Conservation (phyloP, 2,329 filamentous ascomycete species). For the Fusarium torreyae region DNA sequence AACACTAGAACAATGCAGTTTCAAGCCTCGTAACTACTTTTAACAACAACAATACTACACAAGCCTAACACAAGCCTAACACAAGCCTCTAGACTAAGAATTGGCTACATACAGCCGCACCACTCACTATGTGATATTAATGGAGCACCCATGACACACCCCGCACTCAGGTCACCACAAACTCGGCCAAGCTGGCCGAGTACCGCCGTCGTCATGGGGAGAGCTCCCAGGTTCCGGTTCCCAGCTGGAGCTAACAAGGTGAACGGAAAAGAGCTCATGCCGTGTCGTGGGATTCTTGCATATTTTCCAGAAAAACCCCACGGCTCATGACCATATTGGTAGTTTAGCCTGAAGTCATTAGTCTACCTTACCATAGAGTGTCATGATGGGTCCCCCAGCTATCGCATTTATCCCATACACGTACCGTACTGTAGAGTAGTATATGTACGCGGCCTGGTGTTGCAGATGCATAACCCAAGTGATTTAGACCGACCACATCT, state of each 20-base stretch:
- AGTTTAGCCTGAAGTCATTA: slow-evolving; percentile 47
- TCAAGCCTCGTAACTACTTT: slow-evolving; percentile 15
- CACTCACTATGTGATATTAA: slow-evolving; percentile 39
- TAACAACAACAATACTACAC: background rate
- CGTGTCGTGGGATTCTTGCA: slow-evolving; percentile 4
- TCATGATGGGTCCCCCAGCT: slow-evolving; percentile 45
- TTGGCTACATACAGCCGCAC: slow-evolving; percentile 37
- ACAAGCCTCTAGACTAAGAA: slow-evolving; percentile 2
- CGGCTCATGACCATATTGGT: slow-evolving; percentile 36
- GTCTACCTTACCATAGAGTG: slow-evolving; percentile 24
- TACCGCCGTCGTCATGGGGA: slow-evolving; percentile 18
- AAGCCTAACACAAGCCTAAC: background rate
- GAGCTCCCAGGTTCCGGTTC: background rate
- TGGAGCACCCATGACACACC: slow-evolving; percentile 40
- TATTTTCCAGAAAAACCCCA: slow-evolving; percentile 17
- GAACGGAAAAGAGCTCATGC: background rate
- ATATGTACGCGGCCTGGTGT: background rate
- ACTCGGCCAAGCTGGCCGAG: slow-evolving; percentile 37
- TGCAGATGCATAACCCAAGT: slow-evolving; percentile 17
- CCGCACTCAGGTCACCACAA: slow-evolving; percentile 33
- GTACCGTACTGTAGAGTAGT: background rate
- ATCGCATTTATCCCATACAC: slow-evolving; percentile 44
- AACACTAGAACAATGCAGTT: background rate
- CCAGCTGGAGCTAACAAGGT: too few species aligned
- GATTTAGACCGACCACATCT: slow-evolving; percentile 39